Base-by-base conservation (phyloP, 2,329 filamentous ascomycete species). In the Fusarium sulawesiense region DNA sequence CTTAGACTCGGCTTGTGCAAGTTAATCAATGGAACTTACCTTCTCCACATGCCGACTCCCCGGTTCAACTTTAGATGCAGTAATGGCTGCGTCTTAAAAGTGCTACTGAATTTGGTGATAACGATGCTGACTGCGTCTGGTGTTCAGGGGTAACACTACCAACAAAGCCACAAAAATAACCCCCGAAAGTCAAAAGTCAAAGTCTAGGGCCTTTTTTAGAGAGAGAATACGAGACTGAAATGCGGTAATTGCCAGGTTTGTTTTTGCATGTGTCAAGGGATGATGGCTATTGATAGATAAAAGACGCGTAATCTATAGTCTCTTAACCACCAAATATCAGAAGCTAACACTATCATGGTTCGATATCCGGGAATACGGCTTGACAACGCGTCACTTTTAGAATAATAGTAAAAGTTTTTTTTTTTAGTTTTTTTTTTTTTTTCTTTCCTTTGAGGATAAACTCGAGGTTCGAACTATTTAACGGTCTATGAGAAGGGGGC, bases 1-100 rank as follows among this genome's bases (percentile, higher is more conserved):
- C 5, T n/a, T 29, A 48, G 27, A 20, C 25, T 20, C 27, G 6
- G n/a, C 46, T n/a, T 18, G 16, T 34, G 30, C 30, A 58, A 30
- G 29, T 30, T 30, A 30, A 56, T 50, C 61, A 40, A 41, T 37
- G 47, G 54, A 27, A 51, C 49, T 29, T 50, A 12, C 25, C 40
- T 59, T 49, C 56, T 32, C 64, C 69, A 70, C 69, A 67, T 70
- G 47, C 66, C 62, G 66, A 64, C 48, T 73, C 56, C 71, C 66
- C 70, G 61, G 41, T 57, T 32, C 27, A 42, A 40, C 51, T 27
- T 40, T 21, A 21, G 21, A 21, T 21, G 21, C 21, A 21, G 21
- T 48, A 49, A 51, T 58, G 46, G 56, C 60, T 70, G 46, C 50
- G 58, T 54, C 49, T 60, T 56, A 27, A 32, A 46, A 42, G 47